These are phyloP conservation scores for Leavenworthia alabamica DNA, from an alignment of 345 rosid species.

Conservation along the genomic window DNA sequence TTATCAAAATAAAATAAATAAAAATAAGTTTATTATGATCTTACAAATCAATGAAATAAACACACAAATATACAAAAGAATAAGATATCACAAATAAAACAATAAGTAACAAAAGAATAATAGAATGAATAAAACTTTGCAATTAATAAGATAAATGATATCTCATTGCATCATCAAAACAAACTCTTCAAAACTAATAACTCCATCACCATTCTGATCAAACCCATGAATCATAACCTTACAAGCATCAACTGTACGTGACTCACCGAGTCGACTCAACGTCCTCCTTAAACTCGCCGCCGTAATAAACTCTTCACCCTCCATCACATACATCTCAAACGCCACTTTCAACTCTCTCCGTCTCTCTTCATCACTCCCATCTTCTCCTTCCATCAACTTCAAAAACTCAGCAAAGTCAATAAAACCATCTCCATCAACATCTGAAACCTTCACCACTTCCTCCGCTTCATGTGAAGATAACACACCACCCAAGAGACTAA, in stretches of 20 bases:
- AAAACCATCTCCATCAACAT: constrained; percentile 51
- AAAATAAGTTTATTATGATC: too few relatives aligned
- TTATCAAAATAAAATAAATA: too few relatives aligned
- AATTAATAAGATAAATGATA: not conserved
- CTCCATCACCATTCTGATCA: constrained; percentile 65
- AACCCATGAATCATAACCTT: constrained; percentile 51
- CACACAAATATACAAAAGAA: not conserved
- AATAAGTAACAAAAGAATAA: not conserved
- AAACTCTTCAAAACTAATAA: constrained; percentile 65
- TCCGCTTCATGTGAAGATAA: constrained; percentile 44
- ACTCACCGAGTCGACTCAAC: constrained; percentile 49
- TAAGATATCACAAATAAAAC: not conserved
- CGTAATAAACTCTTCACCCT: constrained; percentile 50
- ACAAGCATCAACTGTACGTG: constrained; percentile 44
- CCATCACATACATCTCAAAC: constrained; percentile 45
- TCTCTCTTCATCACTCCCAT: constrained; percentile 37
- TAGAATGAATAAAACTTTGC: not conserved
- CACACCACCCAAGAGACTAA: constrained; percentile 37
- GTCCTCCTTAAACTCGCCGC: constrained; percentile 49
- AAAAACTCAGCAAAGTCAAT: constrained; percentile 50
- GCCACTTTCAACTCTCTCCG: constrained; percentile 39
- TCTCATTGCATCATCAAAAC: constrained; percentile 52
- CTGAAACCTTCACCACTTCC: constrained; percentile 39
- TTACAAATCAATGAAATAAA: too few relatives aligned
- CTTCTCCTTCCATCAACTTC: constrained; percentile 37